These are phyloP conservation scores for Eucalyptus cloeziana DNA, from an alignment of 345 rosid genomes.

Conservation along the genomic window DNA sequence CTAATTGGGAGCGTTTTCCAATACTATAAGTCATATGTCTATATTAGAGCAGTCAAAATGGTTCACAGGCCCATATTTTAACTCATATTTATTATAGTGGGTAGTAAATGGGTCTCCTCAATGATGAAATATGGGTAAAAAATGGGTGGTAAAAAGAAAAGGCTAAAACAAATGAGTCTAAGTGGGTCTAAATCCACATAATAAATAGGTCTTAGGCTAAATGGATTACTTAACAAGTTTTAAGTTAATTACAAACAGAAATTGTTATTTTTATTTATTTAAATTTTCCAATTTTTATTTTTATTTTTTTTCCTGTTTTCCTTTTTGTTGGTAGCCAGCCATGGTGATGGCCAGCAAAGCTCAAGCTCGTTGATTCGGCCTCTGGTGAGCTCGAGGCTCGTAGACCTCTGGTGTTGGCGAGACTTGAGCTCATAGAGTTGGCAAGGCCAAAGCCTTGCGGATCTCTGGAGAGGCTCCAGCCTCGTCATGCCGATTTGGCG, in stretches of 20 bases:
- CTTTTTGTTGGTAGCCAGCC: neutral
- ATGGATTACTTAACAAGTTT: neutral
- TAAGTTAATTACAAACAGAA: neutral
- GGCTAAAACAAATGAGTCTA: neutral
- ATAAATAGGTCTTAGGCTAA: neutral
- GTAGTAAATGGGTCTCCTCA: neutral
- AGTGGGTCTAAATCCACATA: neutral
- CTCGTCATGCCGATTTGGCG: too few relatives aligned
- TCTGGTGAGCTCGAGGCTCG: neutral
- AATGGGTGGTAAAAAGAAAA: neutral
- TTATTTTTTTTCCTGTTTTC: neutral
- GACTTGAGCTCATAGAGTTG: neutral
- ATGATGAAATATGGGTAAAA: too few relatives aligned
- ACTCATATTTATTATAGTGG: neutral
- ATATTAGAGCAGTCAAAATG: neutral
- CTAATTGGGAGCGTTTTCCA: neutral
- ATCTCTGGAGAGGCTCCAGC: neutral
- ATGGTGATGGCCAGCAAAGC: neutral
- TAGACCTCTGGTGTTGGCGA: neutral
- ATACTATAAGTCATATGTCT: neutral
- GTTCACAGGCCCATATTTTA: neutral
- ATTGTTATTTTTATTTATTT: too few relatives aligned
- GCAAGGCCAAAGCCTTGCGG: neutral
- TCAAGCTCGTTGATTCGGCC: too few relatives aligned
- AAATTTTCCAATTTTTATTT: too few relatives aligned